Evolutionary conservation across 805 yeast species (phyloP).

Genomic region (Wickerhamiella azyma): DNA sequence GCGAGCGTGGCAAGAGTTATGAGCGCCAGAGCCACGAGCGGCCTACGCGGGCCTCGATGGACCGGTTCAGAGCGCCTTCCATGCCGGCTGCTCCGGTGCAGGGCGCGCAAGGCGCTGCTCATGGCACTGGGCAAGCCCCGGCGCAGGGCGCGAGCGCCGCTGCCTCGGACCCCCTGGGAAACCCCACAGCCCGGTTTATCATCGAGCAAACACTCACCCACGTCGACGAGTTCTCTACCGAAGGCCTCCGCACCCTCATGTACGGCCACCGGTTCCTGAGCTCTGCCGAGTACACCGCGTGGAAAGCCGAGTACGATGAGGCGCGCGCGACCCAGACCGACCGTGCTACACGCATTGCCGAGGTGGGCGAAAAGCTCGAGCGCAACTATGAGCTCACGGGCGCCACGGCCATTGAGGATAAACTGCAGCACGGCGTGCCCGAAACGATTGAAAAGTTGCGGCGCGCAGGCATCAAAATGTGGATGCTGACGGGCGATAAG

Average conservation of each 20-base stretch:
- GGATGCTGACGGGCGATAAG: slow-evolving; percentile 99
- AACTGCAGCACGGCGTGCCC: slow-evolving; percentile 91
- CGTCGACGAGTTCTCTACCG: slow-evolving; percentile 86
- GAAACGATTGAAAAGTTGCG: slow-evolving; percentile 84
- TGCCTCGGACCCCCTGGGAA: too few relatives aligned
- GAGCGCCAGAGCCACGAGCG: not conserved
- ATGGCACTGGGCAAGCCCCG: too few relatives aligned
- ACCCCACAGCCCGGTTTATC: slow-evolving; percentile 55
- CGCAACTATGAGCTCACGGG: slow-evolving; percentile 57
- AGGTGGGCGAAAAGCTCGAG: slow-evolving; percentile 63
- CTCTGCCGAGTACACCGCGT: slow-evolving; percentile 41
- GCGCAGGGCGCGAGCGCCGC: too few relatives aligned
- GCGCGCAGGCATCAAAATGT: slow-evolving; percentile 83
- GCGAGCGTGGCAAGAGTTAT: not conserved
- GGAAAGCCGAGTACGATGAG: slow-evolving; percentile 53
- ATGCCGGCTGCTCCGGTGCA: not conserved
- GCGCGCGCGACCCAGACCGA: slow-evolving; percentile 68
- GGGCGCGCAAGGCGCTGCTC: too few relatives aligned
- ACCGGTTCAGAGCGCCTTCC: not conserved
- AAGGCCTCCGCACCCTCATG: slow-evolving; percentile 81
- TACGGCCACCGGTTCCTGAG: slow-evolving; percentile 68
- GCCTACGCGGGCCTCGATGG: not conserved
- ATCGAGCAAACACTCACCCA: slow-evolving; percentile 78
- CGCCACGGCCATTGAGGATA: slow-evolving; percentile 95
- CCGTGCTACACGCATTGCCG: slow-evolving; percentile 53